Percentiles rank a stretch among this genome's conserved stretches.
These are phyloP conservation scores for Hyaloscypha bicolor DNA, from an alignment of 495 filamentous ascomycete species.

Conservation along the genomic window DNA sequence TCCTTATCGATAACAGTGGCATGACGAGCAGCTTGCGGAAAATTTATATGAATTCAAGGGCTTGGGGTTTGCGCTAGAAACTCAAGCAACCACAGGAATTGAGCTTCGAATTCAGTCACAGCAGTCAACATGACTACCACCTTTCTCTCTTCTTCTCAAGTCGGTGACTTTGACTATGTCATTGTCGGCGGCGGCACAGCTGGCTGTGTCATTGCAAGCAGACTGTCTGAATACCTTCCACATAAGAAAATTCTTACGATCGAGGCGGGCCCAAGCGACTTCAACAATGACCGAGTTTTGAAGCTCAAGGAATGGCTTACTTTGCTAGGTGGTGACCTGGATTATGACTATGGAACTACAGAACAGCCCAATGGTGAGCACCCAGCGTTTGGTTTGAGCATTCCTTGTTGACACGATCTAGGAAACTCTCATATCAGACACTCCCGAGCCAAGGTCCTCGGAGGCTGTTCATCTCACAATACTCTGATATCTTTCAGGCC, in stretches of 20 bases:
- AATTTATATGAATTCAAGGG: constrained; percentile 3
- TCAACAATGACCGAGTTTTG: constrained; percentile 51
- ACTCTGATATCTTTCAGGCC: constrained; percentile 84
- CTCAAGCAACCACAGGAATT: background rate
- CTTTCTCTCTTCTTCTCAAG: constrained; percentile 57
- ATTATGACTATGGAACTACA: constrained; percentile 84
- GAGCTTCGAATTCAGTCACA: background rate
- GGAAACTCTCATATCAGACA: constrained; percentile 84
- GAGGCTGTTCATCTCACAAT: constrained; percentile 86
- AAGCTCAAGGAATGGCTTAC: constrained; percentile 80
- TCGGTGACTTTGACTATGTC: constrained; percentile 76
- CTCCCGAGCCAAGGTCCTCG: constrained; percentile 81
- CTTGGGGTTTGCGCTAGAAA: background rate
- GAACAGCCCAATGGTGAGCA: constrained; percentile 75
- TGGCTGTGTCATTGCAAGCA: constrained; percentile 76
- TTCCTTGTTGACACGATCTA: constrained; percentile 35
- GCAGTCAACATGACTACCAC: constrained; percentile 61
- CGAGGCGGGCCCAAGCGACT: constrained; percentile 60
- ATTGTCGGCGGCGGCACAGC: constrained; percentile 88
- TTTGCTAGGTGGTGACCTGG: constrained; percentile 77
- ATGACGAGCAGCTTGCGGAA: background rate
- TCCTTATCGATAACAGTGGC: constrained; percentile 18
- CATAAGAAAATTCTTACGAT: constrained; percentile 66
- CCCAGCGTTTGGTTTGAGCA: background rate
- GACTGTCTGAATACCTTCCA: constrained; percentile 59